These are phyloP conservation scores for Botryotinia narcissicola DNA, from an alignment of 2,329 filamentous ascomycete species.

Conservation along the genomic window DNA sequence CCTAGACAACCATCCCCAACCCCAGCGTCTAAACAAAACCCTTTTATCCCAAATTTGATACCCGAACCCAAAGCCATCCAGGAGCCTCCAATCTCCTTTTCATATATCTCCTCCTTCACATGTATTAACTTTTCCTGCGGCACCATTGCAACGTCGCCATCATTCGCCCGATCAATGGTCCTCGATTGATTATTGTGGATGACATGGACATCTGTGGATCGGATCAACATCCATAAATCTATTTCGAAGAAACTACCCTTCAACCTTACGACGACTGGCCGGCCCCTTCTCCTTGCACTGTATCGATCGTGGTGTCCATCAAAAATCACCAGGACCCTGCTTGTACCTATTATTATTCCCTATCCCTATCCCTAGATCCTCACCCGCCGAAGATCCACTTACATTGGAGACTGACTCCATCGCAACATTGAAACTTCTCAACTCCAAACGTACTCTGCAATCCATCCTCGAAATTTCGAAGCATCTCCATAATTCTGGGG, in stretches of 20 bases:
- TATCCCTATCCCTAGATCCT: not conserved
- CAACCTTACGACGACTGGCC: not conserved
- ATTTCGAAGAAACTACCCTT: not conserved
- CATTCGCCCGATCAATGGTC: not conserved
- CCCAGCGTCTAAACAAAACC: not conserved
- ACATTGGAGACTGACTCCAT: not conserved
- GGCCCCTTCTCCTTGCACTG: not conserved
- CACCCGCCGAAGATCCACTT: not conserved
- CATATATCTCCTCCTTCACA: not conserved
- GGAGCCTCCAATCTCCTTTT: slow-evolving; percentile 6
- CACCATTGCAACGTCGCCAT: not conserved
- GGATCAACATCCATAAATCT: not conserved
- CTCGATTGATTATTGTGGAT: not conserved
- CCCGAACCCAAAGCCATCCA: not conserved
- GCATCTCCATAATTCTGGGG: too few relatives aligned
- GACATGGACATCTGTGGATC: not conserved
- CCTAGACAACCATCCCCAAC: not conserved
- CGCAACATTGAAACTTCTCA: not conserved
- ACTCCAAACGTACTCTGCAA: not conserved
- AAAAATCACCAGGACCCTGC: not conserved
- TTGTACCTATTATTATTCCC: not conserved
- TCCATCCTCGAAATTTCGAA: not conserved
- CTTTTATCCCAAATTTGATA: not conserved
- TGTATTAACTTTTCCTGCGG: not conserved
- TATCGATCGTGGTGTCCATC: not conserved